A percentile compares a stretch with the other conserved stretches of the same genome.
Evolutionary conservation across 129 eudicot species (phyloP).

Genomic region (Rutidosis leptorrhynchoides): DNA sequence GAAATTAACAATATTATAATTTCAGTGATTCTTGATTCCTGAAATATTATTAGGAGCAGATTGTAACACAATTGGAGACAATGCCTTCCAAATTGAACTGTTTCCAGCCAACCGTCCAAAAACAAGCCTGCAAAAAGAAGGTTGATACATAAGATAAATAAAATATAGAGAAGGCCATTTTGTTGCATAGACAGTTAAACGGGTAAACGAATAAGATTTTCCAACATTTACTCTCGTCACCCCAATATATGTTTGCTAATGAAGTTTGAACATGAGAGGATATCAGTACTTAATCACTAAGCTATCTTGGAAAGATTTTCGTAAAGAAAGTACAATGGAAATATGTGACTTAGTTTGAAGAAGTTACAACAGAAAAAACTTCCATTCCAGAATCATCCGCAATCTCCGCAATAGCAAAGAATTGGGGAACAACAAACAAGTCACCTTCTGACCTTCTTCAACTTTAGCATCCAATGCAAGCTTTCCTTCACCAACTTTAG

Average conservation of each 20-base stretch:
- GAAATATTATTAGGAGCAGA: slow-evolving; percentile 33
- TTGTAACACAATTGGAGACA: slow-evolving; percentile 37
- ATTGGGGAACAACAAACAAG: slow-evolving; percentile 52
- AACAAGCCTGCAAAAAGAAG: slow-evolving; percentile 18
- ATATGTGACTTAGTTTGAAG: slow-evolving; percentile 39
- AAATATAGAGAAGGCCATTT: too few species aligned
- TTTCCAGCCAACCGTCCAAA: slow-evolving; percentile 34
- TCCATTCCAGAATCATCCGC: slow-evolving; percentile 52
- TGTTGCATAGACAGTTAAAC: too few species aligned
- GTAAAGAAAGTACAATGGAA: not conserved
- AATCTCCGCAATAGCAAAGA: slow-evolving; percentile 29
- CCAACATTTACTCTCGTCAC: too few species aligned
- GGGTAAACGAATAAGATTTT: too few species aligned
- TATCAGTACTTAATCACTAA: too few species aligned
- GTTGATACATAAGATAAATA: not conserved
- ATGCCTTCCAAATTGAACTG: slow-evolving; percentile 37
- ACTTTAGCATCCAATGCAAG: too few species aligned
- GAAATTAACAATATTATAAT: too few species aligned
- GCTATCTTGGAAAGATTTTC: too few species aligned
- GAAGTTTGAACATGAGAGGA: too few species aligned
- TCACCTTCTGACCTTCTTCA: too few species aligned
- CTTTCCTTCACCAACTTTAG: slow-evolving; percentile 33
- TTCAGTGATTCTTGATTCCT: slow-evolving; percentile 16
- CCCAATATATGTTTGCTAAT: too few species aligned
- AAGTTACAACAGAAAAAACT: slow-evolving; percentile 39